Evolutionary conservation across 345 rosid genomes (phyloP).

Genomic region (Alliaria petiolata): DNA sequence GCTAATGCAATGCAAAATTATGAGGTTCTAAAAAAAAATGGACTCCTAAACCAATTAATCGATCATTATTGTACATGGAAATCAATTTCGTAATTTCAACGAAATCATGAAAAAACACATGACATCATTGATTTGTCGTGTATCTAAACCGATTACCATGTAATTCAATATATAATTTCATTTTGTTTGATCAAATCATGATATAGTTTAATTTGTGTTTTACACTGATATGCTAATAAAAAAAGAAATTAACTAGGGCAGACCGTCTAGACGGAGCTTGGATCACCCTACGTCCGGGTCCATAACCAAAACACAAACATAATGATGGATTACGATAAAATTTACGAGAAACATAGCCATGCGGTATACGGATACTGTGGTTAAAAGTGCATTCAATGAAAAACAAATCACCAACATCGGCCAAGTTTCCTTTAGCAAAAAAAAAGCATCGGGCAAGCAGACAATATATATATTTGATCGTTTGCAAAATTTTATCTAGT

Average conservation of each 20-base stretch:
- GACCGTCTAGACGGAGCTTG: not conserved
- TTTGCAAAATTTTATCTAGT: not conserved
- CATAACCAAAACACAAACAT: not conserved
- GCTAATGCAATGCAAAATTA: not conserved
- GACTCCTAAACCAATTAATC: not conserved
- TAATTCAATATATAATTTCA: not conserved
- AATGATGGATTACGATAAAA: no score
- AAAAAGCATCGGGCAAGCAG: no score
- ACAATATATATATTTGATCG: no score
- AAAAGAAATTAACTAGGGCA: not conserved
- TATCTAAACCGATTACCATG: not conserved
- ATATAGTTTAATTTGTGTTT: not conserved
- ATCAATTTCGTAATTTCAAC: not conserved
- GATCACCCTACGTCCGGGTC: no score
- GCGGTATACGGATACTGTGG: not conserved
- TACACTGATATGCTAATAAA: not conserved
- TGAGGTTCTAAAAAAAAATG: not conserved
- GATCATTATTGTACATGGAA: not conserved
- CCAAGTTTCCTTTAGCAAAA: no score
- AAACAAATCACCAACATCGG: no score
- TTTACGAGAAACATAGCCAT: no score
- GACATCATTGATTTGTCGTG: not conserved
- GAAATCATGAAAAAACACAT: not conserved
- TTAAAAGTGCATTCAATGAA: not conserved
- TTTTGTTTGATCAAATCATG: not conserved